A percentile compares a stretch with the other conserved stretches of the same genome.
Conservation (phyloP, 352 stramenopile species). For the Phytophthora pisi region DNA sequence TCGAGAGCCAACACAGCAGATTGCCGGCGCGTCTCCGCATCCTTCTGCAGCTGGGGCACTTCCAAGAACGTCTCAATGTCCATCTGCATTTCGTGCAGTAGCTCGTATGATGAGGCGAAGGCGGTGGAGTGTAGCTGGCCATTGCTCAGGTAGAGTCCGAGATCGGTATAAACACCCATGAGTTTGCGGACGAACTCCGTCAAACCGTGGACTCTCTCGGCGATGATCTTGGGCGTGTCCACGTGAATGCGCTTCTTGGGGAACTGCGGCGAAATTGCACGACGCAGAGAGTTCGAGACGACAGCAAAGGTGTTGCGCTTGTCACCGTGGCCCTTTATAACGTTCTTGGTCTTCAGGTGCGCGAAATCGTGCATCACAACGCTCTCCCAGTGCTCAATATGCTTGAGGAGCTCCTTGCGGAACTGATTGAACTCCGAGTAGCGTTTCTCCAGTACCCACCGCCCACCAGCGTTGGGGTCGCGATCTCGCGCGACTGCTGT, state of each 20-base stretch:
- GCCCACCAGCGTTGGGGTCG: constrained; percentile 18
- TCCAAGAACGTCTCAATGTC: constrained; percentile 51
- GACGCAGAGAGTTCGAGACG: constrained; percentile 53
- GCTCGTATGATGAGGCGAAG: constrained; percentile 21
- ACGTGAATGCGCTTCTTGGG: constrained; percentile 53
- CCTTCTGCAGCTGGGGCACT: constrained; percentile 50
- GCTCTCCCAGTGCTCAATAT: constrained; percentile 49
- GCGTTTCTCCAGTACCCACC: constrained; percentile 61
- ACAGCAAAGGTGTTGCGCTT: constrained; percentile 42
- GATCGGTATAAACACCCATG: constrained; percentile 54
- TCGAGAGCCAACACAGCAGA: constrained; percentile 51
- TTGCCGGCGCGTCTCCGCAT: constrained; percentile 39
- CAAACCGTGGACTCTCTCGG: constrained; percentile 42
- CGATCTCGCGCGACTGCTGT: constrained; percentile 21
- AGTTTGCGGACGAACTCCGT: constrained; percentile 55
- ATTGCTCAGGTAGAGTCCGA: constrained; percentile 51
- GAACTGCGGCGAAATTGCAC: constrained; percentile 46
- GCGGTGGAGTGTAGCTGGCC: constrained; percentile 23
- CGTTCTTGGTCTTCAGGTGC: constrained; percentile 9
- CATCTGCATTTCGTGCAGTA: constrained; percentile 32
- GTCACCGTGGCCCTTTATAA: constrained; percentile 11
- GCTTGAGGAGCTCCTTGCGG: constrained; percentile 40
- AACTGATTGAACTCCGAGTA: constrained; percentile 67
- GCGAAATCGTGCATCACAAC: constrained; percentile 25
- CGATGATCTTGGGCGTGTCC: constrained; percentile 52